These are phyloP conservation scores for Ophiocordyceps camponoti-leonardi DNA, from an alignment of 2,329 filamentous ascomycete genomes.

Conservation along the genomic window DNA sequence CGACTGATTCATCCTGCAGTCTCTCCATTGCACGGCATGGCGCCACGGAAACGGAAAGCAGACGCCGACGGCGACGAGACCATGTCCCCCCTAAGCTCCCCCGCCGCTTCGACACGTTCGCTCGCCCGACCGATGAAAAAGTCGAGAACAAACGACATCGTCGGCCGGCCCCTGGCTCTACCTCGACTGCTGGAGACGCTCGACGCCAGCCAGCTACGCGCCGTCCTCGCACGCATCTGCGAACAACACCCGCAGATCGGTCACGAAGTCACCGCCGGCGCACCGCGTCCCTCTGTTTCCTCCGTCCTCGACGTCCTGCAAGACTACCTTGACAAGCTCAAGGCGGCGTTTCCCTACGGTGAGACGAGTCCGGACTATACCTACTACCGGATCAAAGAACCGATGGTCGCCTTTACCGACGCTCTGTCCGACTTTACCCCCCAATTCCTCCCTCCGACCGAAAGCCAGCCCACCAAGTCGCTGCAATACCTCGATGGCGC, in stretches of 20 bases:
- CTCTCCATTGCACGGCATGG: slow-evolving; percentile 34
- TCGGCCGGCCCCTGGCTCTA: slow-evolving; percentile 35
- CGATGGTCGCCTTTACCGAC: slow-evolving; percentile 65
- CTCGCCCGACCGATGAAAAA: slow-evolving; percentile 52
- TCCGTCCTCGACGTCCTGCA: slow-evolving; percentile 66
- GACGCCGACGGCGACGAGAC: slow-evolving; percentile 71
- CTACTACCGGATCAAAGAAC: slow-evolving; percentile 80
- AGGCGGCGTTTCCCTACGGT: slow-evolving; percentile 70
- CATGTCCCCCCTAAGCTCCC: slow-evolving; percentile 70
- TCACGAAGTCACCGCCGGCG: slow-evolving; percentile 65
- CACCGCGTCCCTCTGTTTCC: slow-evolving; percentile 71
- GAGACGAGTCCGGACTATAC: slow-evolving; percentile 79
- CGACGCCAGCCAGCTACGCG: slow-evolving; percentile 66
- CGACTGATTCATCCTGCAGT: slow-evolving; percentile 7
- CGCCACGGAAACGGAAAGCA: slow-evolving; percentile 68
- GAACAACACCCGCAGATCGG: slow-evolving; percentile 75
- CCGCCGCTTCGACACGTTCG: slow-evolving; percentile 52
- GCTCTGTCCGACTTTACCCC: slow-evolving; percentile 88
- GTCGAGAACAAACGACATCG: slow-evolving; percentile 44
- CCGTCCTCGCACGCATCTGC: slow-evolving; percentile 79
- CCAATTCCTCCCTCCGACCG: slow-evolving; percentile 84
- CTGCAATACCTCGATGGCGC: slow-evolving; percentile 78
- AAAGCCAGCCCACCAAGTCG: slow-evolving; percentile 67
- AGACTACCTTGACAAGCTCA: slow-evolving; percentile 66
- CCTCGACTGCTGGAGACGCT: slow-evolving; percentile 84